Percentiles rank a stretch among this genome's conserved stretches.
phyloP scores from a whole-genome alignment of 805 yeast genomes.

The Saccharomycopsis capsularis region DNA sequence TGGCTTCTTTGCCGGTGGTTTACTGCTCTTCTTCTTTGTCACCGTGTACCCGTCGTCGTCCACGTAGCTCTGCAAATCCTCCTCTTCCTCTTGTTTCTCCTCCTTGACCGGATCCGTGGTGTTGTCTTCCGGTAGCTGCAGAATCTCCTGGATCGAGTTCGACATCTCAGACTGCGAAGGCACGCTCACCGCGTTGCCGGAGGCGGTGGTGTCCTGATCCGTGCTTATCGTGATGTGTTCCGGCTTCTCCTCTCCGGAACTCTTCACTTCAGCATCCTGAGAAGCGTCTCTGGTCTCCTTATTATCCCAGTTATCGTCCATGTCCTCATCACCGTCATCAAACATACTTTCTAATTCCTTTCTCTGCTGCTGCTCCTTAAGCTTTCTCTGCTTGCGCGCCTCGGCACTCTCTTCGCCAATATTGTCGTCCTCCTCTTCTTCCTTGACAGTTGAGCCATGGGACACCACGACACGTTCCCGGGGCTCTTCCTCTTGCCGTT shows the following conservation, averaged over 20 bases:
- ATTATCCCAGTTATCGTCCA: constrained; percentile 3
- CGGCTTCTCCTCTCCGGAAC: too few relatives aligned
- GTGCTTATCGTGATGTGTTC: constrained; percentile 22
- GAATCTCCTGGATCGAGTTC: constrained; percentile 30
- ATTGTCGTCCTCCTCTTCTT: constrained; percentile 10
- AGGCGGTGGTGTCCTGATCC: too few relatives aligned
- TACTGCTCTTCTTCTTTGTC: constrained; percentile 27
- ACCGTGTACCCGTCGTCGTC: constrained; percentile 50
- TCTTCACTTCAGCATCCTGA: too few relatives aligned
- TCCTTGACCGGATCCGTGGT: too few relatives aligned
- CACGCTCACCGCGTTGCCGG: constrained; percentile 29
- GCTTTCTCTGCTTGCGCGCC: neutral
- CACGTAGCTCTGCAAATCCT: constrained; percentile 25
- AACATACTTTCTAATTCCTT: constrained; percentile 16
- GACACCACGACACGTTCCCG: constrained; percentile 17
- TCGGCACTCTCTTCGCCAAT: too few relatives aligned
- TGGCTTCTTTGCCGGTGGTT: constrained; percentile 5
- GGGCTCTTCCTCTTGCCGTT: constrained; percentile 8
- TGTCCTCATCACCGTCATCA: constrained; percentile 22
- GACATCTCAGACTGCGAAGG: constrained; percentile 31
- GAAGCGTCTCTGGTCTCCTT: constrained; percentile 2
- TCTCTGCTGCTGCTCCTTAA: constrained; percentile 4
- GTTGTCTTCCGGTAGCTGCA: constrained; percentile 29
- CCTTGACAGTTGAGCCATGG: neutral
- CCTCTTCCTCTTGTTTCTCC: constrained; percentile 16